Base-by-base conservation (phyloP, 495 filamentous ascomycete genomes). In the Venustampulla echinocandica region DNA sequence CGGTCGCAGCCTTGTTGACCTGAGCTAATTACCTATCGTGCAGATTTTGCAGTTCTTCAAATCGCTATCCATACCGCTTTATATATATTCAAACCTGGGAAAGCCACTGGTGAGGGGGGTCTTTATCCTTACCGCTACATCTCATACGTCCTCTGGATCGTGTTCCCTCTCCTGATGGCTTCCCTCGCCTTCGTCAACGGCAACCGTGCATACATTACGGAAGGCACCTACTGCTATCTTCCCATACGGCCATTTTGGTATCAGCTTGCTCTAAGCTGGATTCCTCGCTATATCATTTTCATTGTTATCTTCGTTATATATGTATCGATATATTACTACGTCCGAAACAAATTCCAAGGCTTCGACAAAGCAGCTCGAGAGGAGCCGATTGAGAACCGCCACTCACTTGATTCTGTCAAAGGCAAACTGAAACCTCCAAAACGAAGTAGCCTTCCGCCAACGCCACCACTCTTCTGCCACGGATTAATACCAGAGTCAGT, bases 51-150 rank as follows among this genome's bases (percentile, higher is more conserved):
- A 18, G 75, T 82, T 14, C 67, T 87, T 13, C 66, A 84, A 43
- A 85, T 89, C 51, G 78, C 82, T 19, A 57, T 86, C 39, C 84
- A 89, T 51, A 79, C 80, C 30, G 76, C 74, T 32, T 64, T 85
- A 40, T 83, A 79, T 53, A 78, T 87, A 42, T 77, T 87, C 47
- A 66, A 69, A 17, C 78, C 78, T 3, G 58, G 60, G 13, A 60
- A 53, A 33, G 55, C 61, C 9, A 46, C 57, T 32, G 69, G 69
- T 36, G 56, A 70, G 54, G 69, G 77, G n/a, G 84, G 84, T 3
- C 69, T 88, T 15, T 82, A 82, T 62, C 77, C 73, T 20, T 80
- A 82, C 37, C 73, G 82, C 6, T 61, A 70, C 21, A 50, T 61
- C 10, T 75, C 80, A 11, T 81, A 81, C 52, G 47, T 56, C 15